Conservation (phyloP, 768 basidiomycete species). For the Lentinula guzmanii region DNA sequence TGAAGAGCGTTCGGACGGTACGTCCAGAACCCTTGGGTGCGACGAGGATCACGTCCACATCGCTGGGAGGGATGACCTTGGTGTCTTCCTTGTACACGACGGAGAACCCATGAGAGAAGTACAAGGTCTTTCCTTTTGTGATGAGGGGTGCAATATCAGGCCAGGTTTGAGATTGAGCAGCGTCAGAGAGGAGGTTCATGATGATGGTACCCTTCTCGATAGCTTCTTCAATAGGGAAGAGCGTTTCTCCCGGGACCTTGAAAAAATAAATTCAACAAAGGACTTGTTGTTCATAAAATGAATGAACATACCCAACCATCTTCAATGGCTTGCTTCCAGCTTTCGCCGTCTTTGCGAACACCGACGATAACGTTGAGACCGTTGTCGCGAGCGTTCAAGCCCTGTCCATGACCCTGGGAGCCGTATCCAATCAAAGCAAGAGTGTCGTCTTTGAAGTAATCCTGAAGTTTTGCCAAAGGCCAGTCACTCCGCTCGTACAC, state of each 20-base stretch:
- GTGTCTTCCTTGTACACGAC: slow-evolving; percentile 98
- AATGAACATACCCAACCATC: slow-evolving; percentile 80
- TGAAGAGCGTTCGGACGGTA: slow-evolving; percentile 99
- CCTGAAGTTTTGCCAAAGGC: slow-evolving; percentile 96
- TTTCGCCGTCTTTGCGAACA: slow-evolving; percentile 94
- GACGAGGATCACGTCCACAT: slow-evolving; percentile 98
- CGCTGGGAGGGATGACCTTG: slow-evolving; percentile 81
- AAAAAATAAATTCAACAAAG: not conserved
- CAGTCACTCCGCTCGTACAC: slow-evolving; percentile 97
- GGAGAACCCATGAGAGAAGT: slow-evolving; percentile 99
- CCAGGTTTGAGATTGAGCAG: slow-evolving; percentile 99
- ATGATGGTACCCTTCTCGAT: slow-evolving; percentile 95
- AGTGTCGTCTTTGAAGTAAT: slow-evolving; percentile 99
- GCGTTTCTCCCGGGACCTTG: slow-evolving; percentile 91
- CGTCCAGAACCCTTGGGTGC: slow-evolving; percentile 99
- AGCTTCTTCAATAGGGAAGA: slow-evolving; percentile 98
- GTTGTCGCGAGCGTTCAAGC: slow-evolving; percentile 98
- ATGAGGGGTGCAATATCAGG: slow-evolving; percentile 83
- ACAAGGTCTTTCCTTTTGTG: slow-evolving; percentile 99
- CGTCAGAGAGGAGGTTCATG: slow-evolving; percentile 99
- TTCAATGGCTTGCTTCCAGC: slow-evolving; percentile 91
- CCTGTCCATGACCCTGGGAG: slow-evolving; percentile 98
- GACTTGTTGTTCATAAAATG: slow-evolving; percentile 1
- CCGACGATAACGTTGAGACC: slow-evolving; percentile 98
- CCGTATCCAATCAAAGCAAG: slow-evolving; percentile 99